phyloP scores from a whole-genome alignment of 2,329 filamentous ascomycete species.

The Nemania sp. region DNA sequence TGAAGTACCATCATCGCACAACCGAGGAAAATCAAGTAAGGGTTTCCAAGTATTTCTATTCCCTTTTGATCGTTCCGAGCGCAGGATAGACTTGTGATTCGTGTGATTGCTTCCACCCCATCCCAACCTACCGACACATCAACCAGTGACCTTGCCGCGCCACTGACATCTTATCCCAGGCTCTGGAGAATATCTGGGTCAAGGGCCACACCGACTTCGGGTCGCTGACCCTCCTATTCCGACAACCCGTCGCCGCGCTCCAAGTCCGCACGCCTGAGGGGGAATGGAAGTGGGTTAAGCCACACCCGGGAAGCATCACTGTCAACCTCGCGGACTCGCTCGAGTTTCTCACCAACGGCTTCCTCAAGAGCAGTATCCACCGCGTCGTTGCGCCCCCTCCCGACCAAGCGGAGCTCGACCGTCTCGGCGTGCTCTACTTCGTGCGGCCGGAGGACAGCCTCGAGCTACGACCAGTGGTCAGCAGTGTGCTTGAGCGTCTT shows the following conservation, averaged over 20 bases:
- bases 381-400: constrained; percentile 49
- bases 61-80: neutral
- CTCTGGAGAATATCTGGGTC: constrained; percentile 43
- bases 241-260: constrained; percentile 60
- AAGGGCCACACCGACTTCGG: constrained; percentile 59
- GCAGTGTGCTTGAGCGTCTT: constrained; percentile 41
- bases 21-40: constrained; percentile 47
- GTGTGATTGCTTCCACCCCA: no score
- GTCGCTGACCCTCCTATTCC: constrained; percentile 60
- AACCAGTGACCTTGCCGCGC: no score
- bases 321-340: constrained; percentile 58
- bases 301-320: constrained; percentile 54
- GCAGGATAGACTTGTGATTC: neutral
- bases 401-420: constrained; percentile 50
- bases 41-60: neutral
- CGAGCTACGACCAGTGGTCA: constrained; percentile 40
- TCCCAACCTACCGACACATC: no score
- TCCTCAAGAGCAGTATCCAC: constrained; percentile 51
- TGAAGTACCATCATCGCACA: constrained; percentile 58
- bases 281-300: constrained; percentile 55
- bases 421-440: constrained; percentile 53
- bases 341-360: constrained; percentile 52
- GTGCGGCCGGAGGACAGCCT: constrained; percentile 44
- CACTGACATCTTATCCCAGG: constrained; percentile 14
- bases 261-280: constrained; percentile 53